Conservation (phyloP, 2,329 filamentous ascomycete species). For the Talaromyces amestolkiae region DNA sequence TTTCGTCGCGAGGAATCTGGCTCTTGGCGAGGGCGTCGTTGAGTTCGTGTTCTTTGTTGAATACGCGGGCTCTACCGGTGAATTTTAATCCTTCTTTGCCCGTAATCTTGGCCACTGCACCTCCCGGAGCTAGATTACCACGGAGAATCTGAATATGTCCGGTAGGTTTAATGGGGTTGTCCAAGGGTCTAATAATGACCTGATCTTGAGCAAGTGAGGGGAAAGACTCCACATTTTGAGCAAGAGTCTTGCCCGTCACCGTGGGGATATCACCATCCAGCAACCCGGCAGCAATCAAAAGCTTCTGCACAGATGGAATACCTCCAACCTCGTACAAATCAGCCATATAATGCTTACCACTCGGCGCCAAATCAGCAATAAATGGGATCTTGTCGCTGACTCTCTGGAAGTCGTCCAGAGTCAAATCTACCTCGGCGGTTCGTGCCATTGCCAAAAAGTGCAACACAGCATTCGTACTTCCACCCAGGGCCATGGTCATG, state of each 20-base stretch:
- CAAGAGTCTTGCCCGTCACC: conserved; percentile 79
- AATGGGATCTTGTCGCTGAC: conserved; percentile 81
- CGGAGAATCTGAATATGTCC: conserved; percentile 86
- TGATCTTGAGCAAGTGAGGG: conserved; percentile 76
- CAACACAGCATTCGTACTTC: conserved; percentile 83
- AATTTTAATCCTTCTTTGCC: conserved; percentile 88
- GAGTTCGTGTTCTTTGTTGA: conserved; percentile 79
- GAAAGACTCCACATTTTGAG: conserved; percentile 74
- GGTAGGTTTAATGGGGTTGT: conserved; percentile 78
- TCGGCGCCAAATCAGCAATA: conserved; percentile 80
- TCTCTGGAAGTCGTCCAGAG: conserved; percentile 77
- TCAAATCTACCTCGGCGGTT: conserved; percentile 73
- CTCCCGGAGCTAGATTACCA: conserved; percentile 83
- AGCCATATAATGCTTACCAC: conserved; percentile 81
- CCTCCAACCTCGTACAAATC: conserved; percentile 84
- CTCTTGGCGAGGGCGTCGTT: conserved; percentile 71
- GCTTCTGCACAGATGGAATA: conserved; percentile 79
- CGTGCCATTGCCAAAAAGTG: conserved; percentile 90
- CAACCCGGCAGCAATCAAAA: conserved; percentile 71
- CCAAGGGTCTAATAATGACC: conserved; percentile 74
- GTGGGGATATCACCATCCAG: conserved; percentile 77
- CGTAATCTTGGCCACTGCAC: conserved; percentile 93
- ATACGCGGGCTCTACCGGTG: conserved; percentile 75
- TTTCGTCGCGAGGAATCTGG: conserved; percentile 69
- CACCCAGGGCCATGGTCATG: conserved; percentile 88